Base-by-base conservation (phyloP, 345 rosid genomes). In the Capsella bursapastoris region DNA sequence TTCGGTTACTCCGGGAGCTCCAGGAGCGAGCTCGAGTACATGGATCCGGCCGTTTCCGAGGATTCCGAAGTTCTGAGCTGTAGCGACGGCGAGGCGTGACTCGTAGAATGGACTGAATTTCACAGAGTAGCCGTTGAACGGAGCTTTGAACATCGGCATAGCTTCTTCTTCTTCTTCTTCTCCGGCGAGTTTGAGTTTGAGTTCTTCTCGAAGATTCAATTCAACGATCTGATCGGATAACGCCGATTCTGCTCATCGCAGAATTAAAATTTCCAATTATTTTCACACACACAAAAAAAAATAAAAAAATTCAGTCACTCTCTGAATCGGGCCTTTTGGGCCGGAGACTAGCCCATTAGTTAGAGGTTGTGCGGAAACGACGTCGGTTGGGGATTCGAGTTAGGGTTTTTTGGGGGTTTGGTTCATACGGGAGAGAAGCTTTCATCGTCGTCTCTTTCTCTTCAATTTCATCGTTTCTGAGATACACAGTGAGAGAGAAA, bases 31-130 rank as follows among this genome's bases (percentile, higher is more conserved):
- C 75, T 89, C 84, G 79, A 94, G 89, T 52, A 94, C 85, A 77
- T 94, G 97, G 73, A 91, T 61, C 68, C 97, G 95, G 11, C 96
- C 98, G 73, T 91, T 94, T 18, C 98, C 97, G 51, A 93, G 88
- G 82, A 93, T 93, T 48, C 98, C 98, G 72, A 90, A 93, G 82
- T 91, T 93, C 55, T 91, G 97, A 25, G 98, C 82, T 22, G 98
- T 93, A 57, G 90, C 97, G 47, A 88, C 97, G 73, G 93, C 96
- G 59, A 94, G 84, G 9, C 93, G 93, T 28, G 89, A 82, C 72
- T 91, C 97, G 84, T 88, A 80, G 82, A 91, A 91, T 0, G 98
- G 98, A 56, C 95, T 88, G 84, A 94, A 91, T 71, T 84, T 88
- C 38, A 94, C 97, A 63, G 93, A 84, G 86, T 94, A 88, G 60